Evolutionary conservation across 306 rosid species (phyloP), one percentile per base, ranked within the genome.

Genomic region (Pterocarpus santalinus): DNA sequence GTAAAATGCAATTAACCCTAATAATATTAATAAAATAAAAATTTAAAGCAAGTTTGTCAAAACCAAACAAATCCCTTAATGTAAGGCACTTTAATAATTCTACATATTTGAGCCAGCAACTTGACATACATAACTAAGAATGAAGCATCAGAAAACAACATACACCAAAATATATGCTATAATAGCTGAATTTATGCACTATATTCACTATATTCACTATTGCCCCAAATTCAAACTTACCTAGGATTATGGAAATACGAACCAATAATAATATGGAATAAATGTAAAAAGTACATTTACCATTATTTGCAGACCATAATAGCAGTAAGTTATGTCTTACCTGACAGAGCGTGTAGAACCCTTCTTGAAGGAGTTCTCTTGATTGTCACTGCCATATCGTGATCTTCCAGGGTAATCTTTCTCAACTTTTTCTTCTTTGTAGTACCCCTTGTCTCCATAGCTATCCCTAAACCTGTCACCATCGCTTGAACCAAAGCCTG

Each of bases 361-460:
- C 87, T 86, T 87, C 86, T 84, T 95, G 84, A 34, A 93, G 77
- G 90, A 84, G 84, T 80, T 90, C 46, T 87, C 90, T 83, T 76
- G 85, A 63, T 85, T 75, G 65, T 91, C 85, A 62, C 82, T 83
- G 67, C 88, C 86, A 71, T 51, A 78, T 67, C 77, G 84, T 56
- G 97, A 89, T 83, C 83, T 91, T 66, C 78, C 77, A 38, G 80
- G 46, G 61, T 81, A 79, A 85, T 86, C 88, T 77, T 89, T 89
- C 72, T 86, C 92, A 76, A 39, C 56, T 35, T 88, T 91, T 55
- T 86, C 92, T 65, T 93, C 97, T 77, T 87, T 90, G 69, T 83
- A 67, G 64, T 73, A 69, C 82, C 85, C 94, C 87, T 68, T 88
- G 87, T 89, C 92, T 75, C 76, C 78, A 63, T 83, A 87, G 84